Conservation (phyloP, 2,329 filamentous ascomycete genomes). For the Epichloe gansuensis region DNA sequence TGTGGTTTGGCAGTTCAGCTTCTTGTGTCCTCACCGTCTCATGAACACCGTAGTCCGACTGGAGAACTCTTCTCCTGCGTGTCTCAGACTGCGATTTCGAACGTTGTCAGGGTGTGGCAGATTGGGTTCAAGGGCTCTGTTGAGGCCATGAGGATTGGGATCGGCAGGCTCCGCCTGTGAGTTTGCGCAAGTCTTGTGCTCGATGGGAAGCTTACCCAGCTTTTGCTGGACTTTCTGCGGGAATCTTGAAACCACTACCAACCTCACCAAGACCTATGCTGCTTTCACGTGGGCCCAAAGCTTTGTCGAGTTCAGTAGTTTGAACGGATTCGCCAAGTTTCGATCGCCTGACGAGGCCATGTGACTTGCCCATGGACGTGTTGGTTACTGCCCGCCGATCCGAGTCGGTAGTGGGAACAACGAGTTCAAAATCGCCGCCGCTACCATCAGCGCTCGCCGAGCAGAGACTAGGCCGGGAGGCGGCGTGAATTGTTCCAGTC, state of each 20-base stretch:
- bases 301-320: neutral
- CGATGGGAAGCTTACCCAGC: neutral
- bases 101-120: neutral
- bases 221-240: slow-evolving; percentile 10
- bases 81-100: neutral
- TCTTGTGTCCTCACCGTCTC: slow-evolving; percentile 9
- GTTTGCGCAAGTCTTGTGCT: neutral
- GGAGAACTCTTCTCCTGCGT: neutral
- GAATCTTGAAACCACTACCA: slow-evolving; percentile 3
- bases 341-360: neutral
- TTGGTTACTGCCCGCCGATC: neutral
- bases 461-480: slow-evolving; percentile 2
- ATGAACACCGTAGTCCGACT: neutral
- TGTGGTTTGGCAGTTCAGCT: slow-evolving; percentile 13
- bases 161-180: no score
- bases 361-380: neutral
- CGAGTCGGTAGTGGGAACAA: neutral
- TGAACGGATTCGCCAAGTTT: neutral
- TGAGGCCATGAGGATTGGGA: neutral
- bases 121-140: neutral
- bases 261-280: neutral
- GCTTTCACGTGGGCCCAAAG: slow-evolving; percentile 3
- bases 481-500: neutral
- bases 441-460: slow-evolving; percentile 6
- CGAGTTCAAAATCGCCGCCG: neutral